A percentile compares a stretch with the other conserved stretches of the same genome.
These are phyloP conservation scores for Solanum medicagineum DNA, from an alignment of 257 asterid genomes.

Conservation along the genomic window DNA sequence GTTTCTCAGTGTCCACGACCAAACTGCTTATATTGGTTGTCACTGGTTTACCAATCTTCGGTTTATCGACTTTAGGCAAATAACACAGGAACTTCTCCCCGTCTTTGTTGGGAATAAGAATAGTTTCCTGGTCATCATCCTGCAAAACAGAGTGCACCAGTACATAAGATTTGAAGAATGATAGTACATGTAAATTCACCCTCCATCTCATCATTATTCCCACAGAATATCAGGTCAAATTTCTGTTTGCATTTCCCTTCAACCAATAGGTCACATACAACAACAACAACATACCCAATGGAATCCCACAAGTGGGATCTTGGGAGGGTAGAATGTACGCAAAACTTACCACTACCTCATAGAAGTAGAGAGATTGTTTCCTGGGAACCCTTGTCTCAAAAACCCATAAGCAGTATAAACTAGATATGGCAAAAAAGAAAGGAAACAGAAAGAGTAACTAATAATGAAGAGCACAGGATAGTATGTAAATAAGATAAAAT, in stretches of 20 bases:
- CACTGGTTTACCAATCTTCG: conserved; percentile 55
- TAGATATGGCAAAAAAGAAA: too few species aligned
- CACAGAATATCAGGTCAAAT: background rate
- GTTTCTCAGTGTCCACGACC: conserved; percentile 81
- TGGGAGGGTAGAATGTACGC: too few species aligned
- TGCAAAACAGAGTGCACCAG: conserved; percentile 15
- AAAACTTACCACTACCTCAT: too few species aligned
- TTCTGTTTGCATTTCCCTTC: background rate
- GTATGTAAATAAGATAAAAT: too few species aligned
- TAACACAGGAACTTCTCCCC: conserved; percentile 83
- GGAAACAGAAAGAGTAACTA: too few species aligned
- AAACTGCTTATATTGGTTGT: conserved; percentile 75
- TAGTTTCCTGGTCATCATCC: conserved; percentile 83
- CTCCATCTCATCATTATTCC: background rate
- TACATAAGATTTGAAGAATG: background rate
- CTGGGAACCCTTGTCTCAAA: too few species aligned
- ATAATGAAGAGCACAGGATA: too few species aligned
- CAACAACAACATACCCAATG: too few species aligned
- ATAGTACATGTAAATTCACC: background rate
- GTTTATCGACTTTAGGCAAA: conserved; percentile 81
- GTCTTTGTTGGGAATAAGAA: conserved; percentile 57
- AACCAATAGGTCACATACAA: background rate
- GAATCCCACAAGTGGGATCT: too few species aligned
- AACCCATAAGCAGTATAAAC: too few species aligned
- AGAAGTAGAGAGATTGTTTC: too few species aligned